Conservation (phyloP, 108 stramenopile genomes). For the Fragilaria radians region DNA sequence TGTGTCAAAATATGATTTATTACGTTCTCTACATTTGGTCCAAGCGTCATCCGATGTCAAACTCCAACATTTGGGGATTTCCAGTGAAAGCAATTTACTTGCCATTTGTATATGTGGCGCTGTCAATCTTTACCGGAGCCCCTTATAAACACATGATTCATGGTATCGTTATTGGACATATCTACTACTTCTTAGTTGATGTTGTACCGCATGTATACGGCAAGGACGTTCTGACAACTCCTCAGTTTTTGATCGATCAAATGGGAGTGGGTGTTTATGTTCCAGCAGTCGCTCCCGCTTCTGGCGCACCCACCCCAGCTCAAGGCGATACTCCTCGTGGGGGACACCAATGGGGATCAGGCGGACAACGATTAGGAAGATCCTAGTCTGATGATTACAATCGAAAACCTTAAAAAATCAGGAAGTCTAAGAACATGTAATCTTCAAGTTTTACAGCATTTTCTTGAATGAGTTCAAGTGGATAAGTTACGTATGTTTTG, state of each 20-base stretch:
- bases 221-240: conserved; percentile 73
- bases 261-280: conserved; percentile 76
- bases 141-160: conserved; percentile 53
- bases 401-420: no score
- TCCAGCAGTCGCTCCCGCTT: conserved; percentile 15
- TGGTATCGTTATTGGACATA: conserved; percentile 73
- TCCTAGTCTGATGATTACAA: no score
- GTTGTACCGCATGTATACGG: conserved; percentile 81
- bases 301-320: no score
- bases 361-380: conserved; percentile 25
- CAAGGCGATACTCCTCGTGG: conserved; percentile 1
- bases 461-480: no score
- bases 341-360: conserved; percentile 34
- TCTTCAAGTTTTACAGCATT: no score
- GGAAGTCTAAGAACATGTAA: no score
- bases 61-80: conserved; percentile 83
- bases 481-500: no score
- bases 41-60: conserved; percentile 68
- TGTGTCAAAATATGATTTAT: conserved; percentile 54
- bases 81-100: conserved; percentile 72
- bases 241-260: conserved; percentile 74
- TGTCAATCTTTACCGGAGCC: conserved; percentile 71
- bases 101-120: conserved; percentile 74
- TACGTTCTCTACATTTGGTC: conserved; percentile 84
- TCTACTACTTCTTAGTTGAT: conserved; percentile 86